Conservation (phyloP, 2,329 filamentous ascomycete species). For the Escovopsis sp. region DNA sequence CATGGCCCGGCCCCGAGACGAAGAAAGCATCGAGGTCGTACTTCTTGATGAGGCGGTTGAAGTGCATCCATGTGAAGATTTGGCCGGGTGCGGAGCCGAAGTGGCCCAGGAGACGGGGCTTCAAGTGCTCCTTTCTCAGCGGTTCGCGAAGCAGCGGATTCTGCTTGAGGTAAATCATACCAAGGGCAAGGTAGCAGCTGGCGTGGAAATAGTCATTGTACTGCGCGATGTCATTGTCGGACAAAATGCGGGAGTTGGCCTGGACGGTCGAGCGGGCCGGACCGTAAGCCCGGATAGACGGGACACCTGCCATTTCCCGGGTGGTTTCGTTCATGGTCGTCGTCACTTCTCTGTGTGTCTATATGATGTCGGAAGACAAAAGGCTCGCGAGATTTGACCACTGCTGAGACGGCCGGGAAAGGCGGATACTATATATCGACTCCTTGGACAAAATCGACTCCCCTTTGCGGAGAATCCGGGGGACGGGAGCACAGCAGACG, state of each 20-base stretch:
- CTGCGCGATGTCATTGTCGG: slow-evolving; percentile 49
- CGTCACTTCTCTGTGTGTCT: too few relatives aligned
- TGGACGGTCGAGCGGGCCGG: slow-evolving; percentile 46
- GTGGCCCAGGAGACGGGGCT: slow-evolving; percentile 59
- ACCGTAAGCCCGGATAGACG: slow-evolving; percentile 50
- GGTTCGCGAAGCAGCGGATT: slow-evolving; percentile 61
- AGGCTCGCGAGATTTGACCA: too few relatives aligned
- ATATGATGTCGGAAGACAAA: too few relatives aligned
- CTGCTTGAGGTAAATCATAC: slow-evolving; percentile 65
- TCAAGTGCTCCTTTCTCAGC: slow-evolving; percentile 55
- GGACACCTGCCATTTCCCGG: slow-evolving; percentile 24
- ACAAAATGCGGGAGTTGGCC: slow-evolving; percentile 41
- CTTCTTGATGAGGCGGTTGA: slow-evolving; percentile 71
- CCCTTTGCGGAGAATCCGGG: too few relatives aligned
- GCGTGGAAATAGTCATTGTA: slow-evolving; percentile 62
- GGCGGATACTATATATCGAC: too few relatives aligned
- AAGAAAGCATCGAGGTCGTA: slow-evolving; percentile 60
- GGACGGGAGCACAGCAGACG: too few relatives aligned
- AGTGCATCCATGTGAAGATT: slow-evolving; percentile 69
- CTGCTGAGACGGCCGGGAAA: too few relatives aligned
- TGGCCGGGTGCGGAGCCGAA: slow-evolving; percentile 72
- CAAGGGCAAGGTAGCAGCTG: slow-evolving; percentile 59
- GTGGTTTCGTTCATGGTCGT: too few relatives aligned
- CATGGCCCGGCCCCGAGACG: slow-evolving; percentile 63
- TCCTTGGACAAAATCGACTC: too few relatives aligned